A percentile compares a stretch with the other conserved stretches of the same genome.
Conservation (phyloP, 2,329 filamentous ascomycete species). For the Monilinia polystroma region DNA sequence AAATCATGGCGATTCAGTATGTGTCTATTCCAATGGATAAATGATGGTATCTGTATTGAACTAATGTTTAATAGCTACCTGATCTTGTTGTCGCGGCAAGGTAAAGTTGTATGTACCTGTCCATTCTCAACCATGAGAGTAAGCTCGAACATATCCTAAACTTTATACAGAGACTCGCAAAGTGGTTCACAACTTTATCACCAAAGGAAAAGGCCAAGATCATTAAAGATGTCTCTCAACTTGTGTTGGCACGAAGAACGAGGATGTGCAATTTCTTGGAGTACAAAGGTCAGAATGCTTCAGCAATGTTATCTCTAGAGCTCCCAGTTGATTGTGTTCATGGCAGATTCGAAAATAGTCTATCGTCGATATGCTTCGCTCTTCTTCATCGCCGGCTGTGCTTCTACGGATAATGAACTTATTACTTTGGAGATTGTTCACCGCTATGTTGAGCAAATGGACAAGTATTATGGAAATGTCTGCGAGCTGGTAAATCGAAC, state of each 20-base stretch:
- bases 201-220: conserved; percentile 99
- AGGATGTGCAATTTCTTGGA: conserved; percentile 99
- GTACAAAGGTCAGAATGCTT: conserved; percentile 75
- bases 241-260: conserved; percentile 90
- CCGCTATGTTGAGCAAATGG: conserved; percentile 99
- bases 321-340: conserved; percentile 29
- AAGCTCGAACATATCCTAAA: conserved; percentile 28
- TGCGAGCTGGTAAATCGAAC: conserved; percentile 67
- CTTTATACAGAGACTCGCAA: conserved; percentile 78
- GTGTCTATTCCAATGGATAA: conserved; percentile 26
- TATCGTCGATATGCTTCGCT: conserved; percentile 98
- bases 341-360: conserved; percentile 90
- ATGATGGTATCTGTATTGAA: neutral
- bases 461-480: conserved; percentile 99
- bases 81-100: conserved; percentile 95
- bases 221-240: conserved; percentile 98
- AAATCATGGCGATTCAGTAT: conserved; percentile 53
- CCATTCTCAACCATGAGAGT: conserved; percentile 28
- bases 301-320: neutral
- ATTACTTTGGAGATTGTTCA: conserved; percentile 98
- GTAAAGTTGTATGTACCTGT: conserved; percentile 82
- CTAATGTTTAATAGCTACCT: conserved; percentile 68
- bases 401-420: conserved; percentile 96
- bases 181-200: conserved; percentile 98
- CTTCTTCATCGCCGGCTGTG: conserved; percentile 98